A percentile compares a stretch with the other conserved stretches of the same genome.
phyloP scores from a whole-genome alignment of 2,329 filamentous ascomycete species.

The Mollisiaceae sp. region DNA sequence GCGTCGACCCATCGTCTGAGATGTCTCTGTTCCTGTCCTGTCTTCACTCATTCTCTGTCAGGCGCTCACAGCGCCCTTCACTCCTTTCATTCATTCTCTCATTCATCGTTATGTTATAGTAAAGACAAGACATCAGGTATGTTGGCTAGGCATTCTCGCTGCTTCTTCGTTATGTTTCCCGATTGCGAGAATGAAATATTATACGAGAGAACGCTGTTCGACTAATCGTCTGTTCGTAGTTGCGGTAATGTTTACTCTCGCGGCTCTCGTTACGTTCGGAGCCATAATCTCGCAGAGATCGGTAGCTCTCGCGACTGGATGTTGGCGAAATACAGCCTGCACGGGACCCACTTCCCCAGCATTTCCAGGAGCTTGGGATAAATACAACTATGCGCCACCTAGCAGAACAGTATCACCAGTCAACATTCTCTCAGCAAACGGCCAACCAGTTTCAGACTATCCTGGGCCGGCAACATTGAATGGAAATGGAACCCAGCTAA shows the following conservation, averaged over 20 bases:
- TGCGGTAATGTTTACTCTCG: slow-evolving; percentile 20
- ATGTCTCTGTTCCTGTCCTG: slow-evolving; percentile 17
- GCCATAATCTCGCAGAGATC: slow-evolving; percentile 15
- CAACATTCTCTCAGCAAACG: slow-evolving; percentile 23
- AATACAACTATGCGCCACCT: slow-evolving; percentile 60
- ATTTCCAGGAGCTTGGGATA: slow-evolving; percentile 63
- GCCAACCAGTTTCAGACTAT: slow-evolving; percentile 46
- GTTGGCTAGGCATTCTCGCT: not conserved
- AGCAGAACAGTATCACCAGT: slow-evolving; percentile 56
- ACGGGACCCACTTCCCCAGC: slow-evolving; percentile 50
- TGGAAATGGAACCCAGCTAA: slow-evolving; percentile 55
- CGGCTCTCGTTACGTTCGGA: slow-evolving; percentile 13
- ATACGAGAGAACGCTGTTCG: not conserved
- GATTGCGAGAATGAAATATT: not conserved
- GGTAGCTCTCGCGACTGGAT: slow-evolving; percentile 40
- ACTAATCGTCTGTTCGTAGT: slow-evolving; percentile 12
- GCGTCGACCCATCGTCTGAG: slow-evolving; percentile 12
- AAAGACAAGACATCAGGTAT: slow-evolving; percentile 18
- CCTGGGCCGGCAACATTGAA: slow-evolving; percentile 25
- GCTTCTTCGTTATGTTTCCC: not conserved
- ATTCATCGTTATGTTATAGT: slow-evolving; percentile 18
- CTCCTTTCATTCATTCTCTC: not conserved
- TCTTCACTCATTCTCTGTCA: slow-evolving; percentile 14
- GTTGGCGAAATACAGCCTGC: slow-evolving; percentile 62
- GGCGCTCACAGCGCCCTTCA: slow-evolving; percentile 1